Conservation (phyloP, 2,329 filamentous ascomycete genomes). For the Epichloe uncinata region DNA sequence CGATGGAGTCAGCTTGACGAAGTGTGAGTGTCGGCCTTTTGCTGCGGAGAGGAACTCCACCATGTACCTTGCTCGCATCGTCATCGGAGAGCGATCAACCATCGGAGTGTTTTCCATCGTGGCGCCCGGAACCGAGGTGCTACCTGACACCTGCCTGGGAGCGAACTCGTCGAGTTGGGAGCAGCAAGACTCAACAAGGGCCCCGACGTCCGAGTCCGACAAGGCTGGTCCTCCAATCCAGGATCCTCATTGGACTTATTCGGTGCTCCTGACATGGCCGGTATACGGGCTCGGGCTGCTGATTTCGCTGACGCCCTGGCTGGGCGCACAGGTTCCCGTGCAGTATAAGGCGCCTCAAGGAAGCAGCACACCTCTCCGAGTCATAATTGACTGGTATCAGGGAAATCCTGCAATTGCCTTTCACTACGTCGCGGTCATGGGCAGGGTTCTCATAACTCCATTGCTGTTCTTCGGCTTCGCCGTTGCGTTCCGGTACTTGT, state of each 20-base stretch:
- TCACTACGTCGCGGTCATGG: slow-evolving; percentile 34
- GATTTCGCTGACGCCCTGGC: slow-evolving; percentile 31
- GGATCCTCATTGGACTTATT: slow-evolving; percentile 30
- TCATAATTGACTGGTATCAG: slow-evolving; percentile 36
- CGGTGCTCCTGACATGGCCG: slow-evolving; percentile 28
- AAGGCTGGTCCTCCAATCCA: slow-evolving; percentile 26
- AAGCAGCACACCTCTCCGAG: slow-evolving; percentile 23
- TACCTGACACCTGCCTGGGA: slow-evolving; percentile 37
- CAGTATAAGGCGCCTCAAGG: slow-evolving; percentile 23
- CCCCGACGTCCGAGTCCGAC: slow-evolving; percentile 26
- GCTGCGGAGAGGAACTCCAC: slow-evolving; percentile 40
- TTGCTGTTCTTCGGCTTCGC: slow-evolving; percentile 30
- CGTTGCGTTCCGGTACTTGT: slow-evolving; percentile 24
- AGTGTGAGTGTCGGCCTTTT: slow-evolving; percentile 37
- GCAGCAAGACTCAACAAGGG: slow-evolving; percentile 23
- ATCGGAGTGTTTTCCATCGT: slow-evolving; percentile 36
- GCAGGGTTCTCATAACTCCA: slow-evolving; percentile 27
- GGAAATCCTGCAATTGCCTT: slow-evolving; percentile 29
- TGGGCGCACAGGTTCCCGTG: slow-evolving; percentile 29
- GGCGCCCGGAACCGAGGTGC: slow-evolving; percentile 34
- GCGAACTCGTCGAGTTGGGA: slow-evolving; percentile 46
- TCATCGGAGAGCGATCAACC: slow-evolving; percentile 31
- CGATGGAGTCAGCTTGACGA: slow-evolving; percentile 33
- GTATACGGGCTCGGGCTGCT: slow-evolving; percentile 26
- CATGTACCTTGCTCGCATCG: slow-evolving; percentile 41